These are phyloP conservation scores for Xanthoconium purpureum DNA, from an alignment of 768 basidiomycete species.

Conservation along the genomic window DNA sequence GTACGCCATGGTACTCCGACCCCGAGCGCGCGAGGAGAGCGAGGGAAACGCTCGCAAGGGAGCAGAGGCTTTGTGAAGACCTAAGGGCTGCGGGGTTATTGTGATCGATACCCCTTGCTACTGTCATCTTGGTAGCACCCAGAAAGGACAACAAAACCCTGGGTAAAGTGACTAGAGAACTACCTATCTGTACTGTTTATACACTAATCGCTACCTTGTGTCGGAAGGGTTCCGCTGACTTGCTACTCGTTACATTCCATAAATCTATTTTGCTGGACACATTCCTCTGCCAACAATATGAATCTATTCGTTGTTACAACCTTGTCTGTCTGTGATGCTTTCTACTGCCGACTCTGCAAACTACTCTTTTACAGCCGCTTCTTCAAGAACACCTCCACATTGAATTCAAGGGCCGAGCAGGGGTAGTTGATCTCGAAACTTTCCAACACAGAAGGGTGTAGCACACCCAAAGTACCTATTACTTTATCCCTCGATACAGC, in stretches of 20 bases:
- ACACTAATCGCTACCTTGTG: slow-evolving; percentile 19
- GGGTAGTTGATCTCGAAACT: slow-evolving; percentile 95
- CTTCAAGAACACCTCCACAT: slow-evolving; percentile 91
- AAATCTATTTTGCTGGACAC: slow-evolving; percentile 1
- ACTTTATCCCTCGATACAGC: slow-evolving; percentile 53
- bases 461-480: slow-evolving; percentile 88
- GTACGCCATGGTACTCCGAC: slow-evolving; percentile 38
- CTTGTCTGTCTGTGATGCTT: neutral
- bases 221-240: slow-evolving; percentile 7
- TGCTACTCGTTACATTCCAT: slow-evolving; percentile 8
- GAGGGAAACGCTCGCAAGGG: slow-evolving; percentile 48
- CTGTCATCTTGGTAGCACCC: slow-evolving; percentile 2
- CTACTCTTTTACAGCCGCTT: slow-evolving; percentile 25
- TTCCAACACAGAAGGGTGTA: slow-evolving; percentile 87
- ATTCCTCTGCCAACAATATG: neutral
- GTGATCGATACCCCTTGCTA: slow-evolving; percentile 28
- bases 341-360: slow-evolving; percentile 2
- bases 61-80: slow-evolving; percentile 56
- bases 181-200: slow-evolving; percentile 15
- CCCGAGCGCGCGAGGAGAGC: slow-evolving; percentile 42
- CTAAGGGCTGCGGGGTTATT: slow-evolving; percentile 65
- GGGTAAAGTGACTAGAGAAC: neutral
- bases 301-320: slow-evolving; percentile 7
- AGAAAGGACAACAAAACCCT: neutral
- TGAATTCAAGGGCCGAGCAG: slow-evolving; percentile 93